Evolutionary conservation across 805 yeast species (phyloP).

Genomic region (Yamadazyma laniorum): DNA sequence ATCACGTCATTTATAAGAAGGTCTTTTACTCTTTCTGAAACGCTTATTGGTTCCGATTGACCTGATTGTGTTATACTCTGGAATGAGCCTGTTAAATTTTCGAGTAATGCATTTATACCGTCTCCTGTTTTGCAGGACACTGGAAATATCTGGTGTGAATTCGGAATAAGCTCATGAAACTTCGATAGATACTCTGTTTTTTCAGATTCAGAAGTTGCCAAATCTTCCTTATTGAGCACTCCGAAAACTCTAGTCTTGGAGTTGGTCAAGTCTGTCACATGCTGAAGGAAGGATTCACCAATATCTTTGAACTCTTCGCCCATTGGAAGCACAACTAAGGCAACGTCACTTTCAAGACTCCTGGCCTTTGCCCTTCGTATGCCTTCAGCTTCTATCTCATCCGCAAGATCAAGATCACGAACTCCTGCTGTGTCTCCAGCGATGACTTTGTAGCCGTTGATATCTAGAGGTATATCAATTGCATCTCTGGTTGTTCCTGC

Average conservation of each 20-base stretch:
- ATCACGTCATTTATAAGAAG: slow-evolving; percentile 73
- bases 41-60: slow-evolving; percentile 61
- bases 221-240: slow-evolving; percentile 62
- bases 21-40: slow-evolving; percentile 76
- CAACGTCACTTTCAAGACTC: slow-evolving; percentile 62
- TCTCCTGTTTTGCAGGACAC: slow-evolving; percentile 61
- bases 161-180: slow-evolving; percentile 8
- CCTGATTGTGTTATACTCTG: slow-evolving; percentile 48
- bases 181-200: slow-evolving; percentile 1
- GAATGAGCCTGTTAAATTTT: slow-evolving; percentile 45
- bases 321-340: slow-evolving; percentile 62
- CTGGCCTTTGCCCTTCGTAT: slow-evolving; percentile 69
- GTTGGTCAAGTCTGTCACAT: slow-evolving; percentile 30
- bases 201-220: slow-evolving; percentile 22
- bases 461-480: slow-evolving; percentile 75
- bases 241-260: slow-evolving; percentile 36
- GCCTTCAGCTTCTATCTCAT: slow-evolving; percentile 73
- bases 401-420: slow-evolving; percentile 47
- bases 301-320: slow-evolving; percentile 18
- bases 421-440: slow-evolving; percentile 95
- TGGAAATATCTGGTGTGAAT: slow-evolving; percentile 17
- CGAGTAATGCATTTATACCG: slow-evolving; percentile 54
- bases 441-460: slow-evolving; percentile 79
- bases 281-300: slow-evolving; percentile 37
- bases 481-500: slow-evolving; percentile 96